Percentiles rank a stretch among this genome's conserved stretches.
These are phyloP conservation scores for Metschnikowia similis DNA, from an alignment of 805 yeast species.

Conservation along the genomic window DNA sequence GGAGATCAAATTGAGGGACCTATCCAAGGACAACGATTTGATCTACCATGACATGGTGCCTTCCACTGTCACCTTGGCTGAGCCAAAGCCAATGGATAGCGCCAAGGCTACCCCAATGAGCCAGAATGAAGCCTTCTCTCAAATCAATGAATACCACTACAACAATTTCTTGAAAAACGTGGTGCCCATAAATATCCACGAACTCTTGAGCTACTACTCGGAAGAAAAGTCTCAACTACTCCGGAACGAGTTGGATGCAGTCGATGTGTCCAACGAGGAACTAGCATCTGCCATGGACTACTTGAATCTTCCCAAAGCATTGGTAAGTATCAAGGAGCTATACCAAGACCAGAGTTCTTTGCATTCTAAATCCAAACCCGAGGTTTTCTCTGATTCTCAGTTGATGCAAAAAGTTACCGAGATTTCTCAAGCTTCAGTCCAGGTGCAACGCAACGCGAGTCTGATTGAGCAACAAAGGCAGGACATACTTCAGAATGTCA, in stretches of 20 bases:
- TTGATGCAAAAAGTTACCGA: conserved; percentile 16
- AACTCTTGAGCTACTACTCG: conserved; percentile 79
- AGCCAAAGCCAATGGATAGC: conserved; percentile 65
- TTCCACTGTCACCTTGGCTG: conserved; percentile 52
- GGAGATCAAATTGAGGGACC: conserved; percentile 32
- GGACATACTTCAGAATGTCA: conserved; percentile 33
- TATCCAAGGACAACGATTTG: conserved; percentile 82
- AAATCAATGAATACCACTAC: conserved; percentile 35
- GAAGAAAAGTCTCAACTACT: conserved; percentile 81
- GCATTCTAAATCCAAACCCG: not conserved
- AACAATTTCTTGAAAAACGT: conserved; percentile 68
- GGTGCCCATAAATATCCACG: conserved; percentile 83
- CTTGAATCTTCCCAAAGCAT: conserved; percentile 66
- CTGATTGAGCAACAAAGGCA: conserved; percentile 29
- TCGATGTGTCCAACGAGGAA: conserved; percentile 77
- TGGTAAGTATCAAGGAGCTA: conserved; percentile 50
- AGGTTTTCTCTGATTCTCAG: conserved; percentile 6
- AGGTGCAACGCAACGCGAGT: conserved; percentile 33
- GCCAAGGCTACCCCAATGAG: conserved; percentile 56
- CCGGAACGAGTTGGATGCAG: conserved; percentile 68
- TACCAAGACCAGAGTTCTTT: conserved; percentile 13
- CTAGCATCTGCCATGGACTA: conserved; percentile 74
- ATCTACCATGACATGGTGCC: conserved; percentile 83
- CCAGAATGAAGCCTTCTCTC: conserved; percentile 40
- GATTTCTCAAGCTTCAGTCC: conserved; percentile 23